Evolutionary conservation across 2,329 filamentous ascomycete genomes (phyloP).

Genomic region (Penicillium thymicola): DNA sequence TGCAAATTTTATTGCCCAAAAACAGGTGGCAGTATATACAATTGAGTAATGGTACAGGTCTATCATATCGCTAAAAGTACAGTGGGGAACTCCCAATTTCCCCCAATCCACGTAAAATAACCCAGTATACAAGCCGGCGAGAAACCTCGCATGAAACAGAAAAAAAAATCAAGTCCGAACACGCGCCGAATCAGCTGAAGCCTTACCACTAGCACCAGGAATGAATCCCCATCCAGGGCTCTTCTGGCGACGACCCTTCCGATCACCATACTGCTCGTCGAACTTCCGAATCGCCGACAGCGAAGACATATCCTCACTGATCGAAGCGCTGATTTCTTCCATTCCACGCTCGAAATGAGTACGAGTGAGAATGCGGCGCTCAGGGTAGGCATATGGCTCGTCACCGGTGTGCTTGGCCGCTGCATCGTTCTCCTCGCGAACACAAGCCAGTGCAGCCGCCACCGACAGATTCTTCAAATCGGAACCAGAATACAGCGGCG

Average conservation of each 20-base stretch:
- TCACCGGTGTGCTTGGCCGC: slow-evolving; percentile 36
- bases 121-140: background rate
- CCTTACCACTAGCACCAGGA: slow-evolving; percentile 33
- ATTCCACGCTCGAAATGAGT: slow-evolving; percentile 82
- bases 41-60: slow-evolving; percentile 32
- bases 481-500: slow-evolving; percentile 51
- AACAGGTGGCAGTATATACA: slow-evolving; percentile 14
- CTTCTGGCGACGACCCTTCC: slow-evolving; percentile 63
- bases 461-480: slow-evolving; percentile 53
- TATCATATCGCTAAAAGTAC: slow-evolving; percentile 34
- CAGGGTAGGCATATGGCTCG: slow-evolving; percentile 60
- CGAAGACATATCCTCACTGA: slow-evolving; percentile 88
- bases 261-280: slow-evolving; percentile 90
- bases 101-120: background rate
- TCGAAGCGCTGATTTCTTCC: slow-evolving; percentile 84
- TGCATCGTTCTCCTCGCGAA: slow-evolving; percentile 46
- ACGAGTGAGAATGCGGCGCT: slow-evolving; percentile 61
- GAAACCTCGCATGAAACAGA: background rate
- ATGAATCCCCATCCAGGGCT: slow-evolving; percentile 52
- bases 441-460: slow-evolving; percentile 49
- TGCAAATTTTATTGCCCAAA: background rate
- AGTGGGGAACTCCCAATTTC: slow-evolving; percentile 8
- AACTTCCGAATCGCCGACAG: slow-evolving; percentile 88
- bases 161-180: slow-evolving; percentile 36
- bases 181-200: slow-evolving; percentile 38